Conservation (phyloP, 139 green algal species). For the Coccomyxa sp. region DNA sequence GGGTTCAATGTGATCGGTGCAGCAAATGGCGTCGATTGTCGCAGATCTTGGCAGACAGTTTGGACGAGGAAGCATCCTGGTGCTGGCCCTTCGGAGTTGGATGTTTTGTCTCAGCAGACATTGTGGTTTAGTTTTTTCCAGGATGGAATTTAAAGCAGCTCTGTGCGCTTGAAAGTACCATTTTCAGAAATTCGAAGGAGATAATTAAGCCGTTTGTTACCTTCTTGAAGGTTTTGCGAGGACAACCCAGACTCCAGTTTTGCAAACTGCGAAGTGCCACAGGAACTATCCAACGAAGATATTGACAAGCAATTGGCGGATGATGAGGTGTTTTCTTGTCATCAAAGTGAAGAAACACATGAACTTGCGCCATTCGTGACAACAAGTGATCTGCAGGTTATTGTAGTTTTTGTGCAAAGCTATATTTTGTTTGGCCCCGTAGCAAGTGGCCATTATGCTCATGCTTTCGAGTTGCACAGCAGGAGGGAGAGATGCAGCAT, state of each 20-base stretch:
- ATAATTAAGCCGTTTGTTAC: neutral
- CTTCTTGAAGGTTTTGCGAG: constrained; percentile 67
- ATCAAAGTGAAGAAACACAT: no score
- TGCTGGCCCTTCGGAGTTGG: neutral
- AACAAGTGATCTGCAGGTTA: no score
- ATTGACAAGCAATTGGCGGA: constrained; percentile 64
- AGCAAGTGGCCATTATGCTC: no score
- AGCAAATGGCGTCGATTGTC: constrained; percentile 74
- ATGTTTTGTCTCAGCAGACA: neutral
- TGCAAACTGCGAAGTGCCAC: constrained; percentile 61
- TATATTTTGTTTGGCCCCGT: no score
- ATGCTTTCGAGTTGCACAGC: no score
- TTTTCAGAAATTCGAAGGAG: neutral
- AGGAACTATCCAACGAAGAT: constrained; percentile 81
- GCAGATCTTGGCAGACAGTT: constrained; percentile 29
- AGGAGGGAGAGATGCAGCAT: no score
- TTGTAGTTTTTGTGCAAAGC: no score
- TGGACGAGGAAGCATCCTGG: constrained; percentile 63
- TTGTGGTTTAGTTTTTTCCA: neutral
- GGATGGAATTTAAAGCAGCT: neutral
- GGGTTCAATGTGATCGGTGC: constrained; percentile 83
- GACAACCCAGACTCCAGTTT: constrained; percentile 67
- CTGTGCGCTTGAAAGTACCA: neutral
- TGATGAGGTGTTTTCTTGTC: constrained; percentile 9
- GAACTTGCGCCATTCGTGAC: no score